Base-by-base conservation (phyloP, 768 basidiomycete species). In the Russula vinacea region DNA sequence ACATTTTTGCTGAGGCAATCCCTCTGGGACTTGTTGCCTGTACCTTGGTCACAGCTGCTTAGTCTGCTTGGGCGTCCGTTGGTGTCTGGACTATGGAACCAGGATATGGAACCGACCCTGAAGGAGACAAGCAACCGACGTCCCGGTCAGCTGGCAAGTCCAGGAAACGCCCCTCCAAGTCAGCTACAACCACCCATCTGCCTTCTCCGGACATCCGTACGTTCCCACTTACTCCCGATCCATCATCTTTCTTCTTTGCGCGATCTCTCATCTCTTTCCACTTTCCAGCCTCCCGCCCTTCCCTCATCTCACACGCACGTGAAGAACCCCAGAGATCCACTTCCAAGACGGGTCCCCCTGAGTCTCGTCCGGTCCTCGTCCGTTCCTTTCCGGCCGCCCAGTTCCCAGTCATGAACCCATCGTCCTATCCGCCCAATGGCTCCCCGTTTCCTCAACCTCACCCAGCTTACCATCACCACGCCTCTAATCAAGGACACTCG, bases 401-500 rank as follows among this genome's bases (percentile, higher is more conserved):
- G 10, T 84, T 82, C 52, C 77, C 73, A 70, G 78, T 85, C 73
- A 90, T 89, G 87, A 90, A 89, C 73, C 84, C 85, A 58, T 76
- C 85, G 58, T 76, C 82, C 64, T 90, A 89, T 70, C 81, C 85
- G 29, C 76, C 84, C 68, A 84, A 83, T 71, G 82, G 83, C 64
- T 79, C 86, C 61, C 77, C 78, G 13, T 81, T 79, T 67, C 68
- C 79, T 29, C 78, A 79, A 50, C 74, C 77, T 22, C 76, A 76
- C 32, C 73, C 73, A 26, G 70, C 70, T 11, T 74, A 73, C 63
- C 71, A 74, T 66, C 71, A 74, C 67, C 75, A 69, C 74, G 66
- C 83, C 75, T 42, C 73, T 54, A 66, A 76, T 44, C 70, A 74
- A 55, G 58, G 73, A 35, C 67, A 71, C 16, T 61, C 76, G 13